Percentiles rank a stretch among this genome's conserved stretches.
These are phyloP conservation scores for Yarrowia deformans DNA, from an alignment of 805 yeast species.

Conservation along the genomic window DNA sequence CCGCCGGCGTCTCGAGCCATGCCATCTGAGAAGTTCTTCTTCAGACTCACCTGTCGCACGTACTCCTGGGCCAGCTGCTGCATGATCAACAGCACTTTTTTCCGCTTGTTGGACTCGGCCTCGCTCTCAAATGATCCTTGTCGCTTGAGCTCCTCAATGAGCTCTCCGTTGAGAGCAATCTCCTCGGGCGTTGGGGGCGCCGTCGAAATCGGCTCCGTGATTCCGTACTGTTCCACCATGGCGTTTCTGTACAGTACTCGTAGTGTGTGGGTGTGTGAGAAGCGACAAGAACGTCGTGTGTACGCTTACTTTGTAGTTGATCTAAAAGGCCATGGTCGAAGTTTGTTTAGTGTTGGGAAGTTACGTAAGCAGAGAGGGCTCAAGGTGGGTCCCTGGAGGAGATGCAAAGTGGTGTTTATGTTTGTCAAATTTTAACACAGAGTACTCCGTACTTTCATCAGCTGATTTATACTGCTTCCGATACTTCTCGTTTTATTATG, in stretches of 20 bases:
- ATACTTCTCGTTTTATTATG: background rate
- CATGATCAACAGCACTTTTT: slow-evolving; percentile 70
- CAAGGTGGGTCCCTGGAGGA: background rate
- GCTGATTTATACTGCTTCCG: background rate
- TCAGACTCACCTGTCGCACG: slow-evolving; percentile 79
- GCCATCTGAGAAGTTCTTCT: slow-evolving; percentile 93
- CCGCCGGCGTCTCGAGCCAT: slow-evolving; percentile 99
- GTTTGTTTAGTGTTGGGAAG: slow-evolving; percentile 24
- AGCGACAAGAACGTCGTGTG: background rate
- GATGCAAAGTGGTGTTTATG: background rate
- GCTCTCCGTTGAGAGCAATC: slow-evolving; percentile 71
- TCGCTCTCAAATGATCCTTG: slow-evolving; percentile 92
- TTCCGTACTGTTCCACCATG: slow-evolving; percentile 57
- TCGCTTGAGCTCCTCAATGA: slow-evolving; percentile 78
- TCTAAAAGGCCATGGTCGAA: slow-evolving; percentile 8
- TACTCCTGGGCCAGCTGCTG: slow-evolving; percentile 81
- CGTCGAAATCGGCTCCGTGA: slow-evolving; percentile 83
- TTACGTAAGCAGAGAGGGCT: background rate
- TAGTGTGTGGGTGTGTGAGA: slow-evolving; percentile 8
- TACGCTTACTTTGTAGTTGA: slow-evolving; percentile 7
- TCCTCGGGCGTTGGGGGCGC: slow-evolving; percentile 86
- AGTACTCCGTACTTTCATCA: no score
- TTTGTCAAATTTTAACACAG: no score
- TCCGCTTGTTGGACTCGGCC: slow-evolving; percentile 79
- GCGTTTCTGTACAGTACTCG: background rate